Conservation (phyloP, 148 eudicot species). For the Heliosperma pusillum region DNA sequence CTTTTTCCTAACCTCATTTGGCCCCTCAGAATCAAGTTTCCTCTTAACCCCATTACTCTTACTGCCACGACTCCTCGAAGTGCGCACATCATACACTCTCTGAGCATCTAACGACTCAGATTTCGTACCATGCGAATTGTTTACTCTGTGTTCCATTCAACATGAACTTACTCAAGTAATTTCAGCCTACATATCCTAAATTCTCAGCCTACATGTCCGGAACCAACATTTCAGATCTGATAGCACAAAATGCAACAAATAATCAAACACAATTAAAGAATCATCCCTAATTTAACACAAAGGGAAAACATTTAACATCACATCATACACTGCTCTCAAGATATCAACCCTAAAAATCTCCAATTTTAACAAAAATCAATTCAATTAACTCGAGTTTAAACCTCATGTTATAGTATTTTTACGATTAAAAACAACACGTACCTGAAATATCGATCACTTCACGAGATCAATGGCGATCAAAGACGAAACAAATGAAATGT, state of each 20-base stretch:
- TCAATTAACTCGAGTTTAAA: conserved; percentile 4
- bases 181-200: conserved; percentile 39
- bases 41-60: conserved; percentile 30
- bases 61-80: conserved; percentile 7
- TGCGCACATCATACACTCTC: conserved; percentile 34
- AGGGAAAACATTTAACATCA: background rate
- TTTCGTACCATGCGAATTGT: conserved; percentile 40
- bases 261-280: conserved; percentile 14
- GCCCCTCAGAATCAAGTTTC: conserved; percentile 37
- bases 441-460: conserved; percentile 25
- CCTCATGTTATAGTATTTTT: background rate
- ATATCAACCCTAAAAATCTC: conserved; percentile 14
- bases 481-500: conserved; percentile 8
- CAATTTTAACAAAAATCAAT: background rate
- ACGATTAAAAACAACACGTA: conserved; percentile 14
- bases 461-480: conserved; percentile 22
- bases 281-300: conserved; percentile 11
- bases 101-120: conserved; percentile 54
- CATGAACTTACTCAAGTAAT: conserved; percentile 46
- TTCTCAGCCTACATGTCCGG: conserved; percentile 27
- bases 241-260: conserved; percentile 25
- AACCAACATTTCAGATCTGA: conserved; percentile 63
- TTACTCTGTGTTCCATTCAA: conserved; percentile 71
- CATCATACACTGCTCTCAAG: conserved; percentile 9
- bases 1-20: conserved; percentile 40